Evolutionary conservation across 148 eudicot genomes (phyloP).

Genomic region (Amaranthus hypochondriacus): DNA sequence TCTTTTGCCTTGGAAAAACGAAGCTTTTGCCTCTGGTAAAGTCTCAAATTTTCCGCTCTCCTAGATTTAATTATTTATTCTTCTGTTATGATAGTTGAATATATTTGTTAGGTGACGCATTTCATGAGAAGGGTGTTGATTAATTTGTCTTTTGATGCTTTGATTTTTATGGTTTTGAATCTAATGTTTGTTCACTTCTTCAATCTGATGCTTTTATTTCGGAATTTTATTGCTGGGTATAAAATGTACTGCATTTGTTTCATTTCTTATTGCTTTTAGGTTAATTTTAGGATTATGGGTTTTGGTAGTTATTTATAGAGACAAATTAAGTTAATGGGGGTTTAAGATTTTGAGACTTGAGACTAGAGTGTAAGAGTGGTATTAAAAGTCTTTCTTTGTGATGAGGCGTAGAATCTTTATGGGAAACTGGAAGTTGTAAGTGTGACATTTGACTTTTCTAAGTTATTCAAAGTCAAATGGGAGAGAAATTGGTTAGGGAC

Average conservation of each 20-base stretch:
- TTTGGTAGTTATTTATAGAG: neutral
- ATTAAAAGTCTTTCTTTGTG: neutral
- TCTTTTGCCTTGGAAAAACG: conserved; percentile 38
- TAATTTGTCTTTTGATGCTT: neutral
- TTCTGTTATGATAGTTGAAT: neutral
- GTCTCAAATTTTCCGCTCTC: conserved; percentile 5
- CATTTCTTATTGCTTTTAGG: neutral
- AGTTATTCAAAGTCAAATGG: neutral
- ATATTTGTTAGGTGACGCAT: neutral
- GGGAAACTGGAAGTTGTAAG: neutral
- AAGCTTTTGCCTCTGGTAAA: conserved; percentile 40
- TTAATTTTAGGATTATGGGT: neutral
- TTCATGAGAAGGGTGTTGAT: conserved; percentile 12
- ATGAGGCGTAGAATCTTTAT: neutral
- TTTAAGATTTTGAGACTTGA: neutral
- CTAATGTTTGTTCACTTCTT: neutral
- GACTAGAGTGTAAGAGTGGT: neutral
- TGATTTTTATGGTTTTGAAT: neutral
- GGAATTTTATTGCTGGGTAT: neutral
- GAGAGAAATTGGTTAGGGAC: neutral
- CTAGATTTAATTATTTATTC: conserved; percentile 5
- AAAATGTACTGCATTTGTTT: neutral
- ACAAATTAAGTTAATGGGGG: neutral
- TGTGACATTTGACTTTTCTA: neutral
- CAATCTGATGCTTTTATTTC: neutral